A percentile compares a stretch with the other conserved stretches of the same genome.
phyloP scores from a whole-genome alignment of 2,329 filamentous ascomycete genomes.

The Dichotomopilus funicola region DNA sequence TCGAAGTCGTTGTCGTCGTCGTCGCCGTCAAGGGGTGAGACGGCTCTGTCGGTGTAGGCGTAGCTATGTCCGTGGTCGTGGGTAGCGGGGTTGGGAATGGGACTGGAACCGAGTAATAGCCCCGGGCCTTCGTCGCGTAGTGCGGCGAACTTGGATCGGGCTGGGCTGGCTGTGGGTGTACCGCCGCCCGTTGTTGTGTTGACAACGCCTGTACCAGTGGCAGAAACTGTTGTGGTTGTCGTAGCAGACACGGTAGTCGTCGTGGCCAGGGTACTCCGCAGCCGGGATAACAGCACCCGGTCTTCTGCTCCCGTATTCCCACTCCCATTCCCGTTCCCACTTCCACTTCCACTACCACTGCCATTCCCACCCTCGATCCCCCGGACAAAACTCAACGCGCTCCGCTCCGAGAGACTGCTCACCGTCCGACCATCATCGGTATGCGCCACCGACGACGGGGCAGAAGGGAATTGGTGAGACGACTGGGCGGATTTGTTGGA shows the following conservation, averaged over 20 bases:
- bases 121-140: slow-evolving; percentile 48
- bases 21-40: slow-evolving; percentile 7
- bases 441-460: not conserved
- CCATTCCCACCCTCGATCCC: not conserved
- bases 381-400: slow-evolving; percentile 32
- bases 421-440: slow-evolving; percentile 37
- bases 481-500: slow-evolving; percentile 9
- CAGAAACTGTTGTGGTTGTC: not conserved
- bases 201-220: not conserved
- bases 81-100: too few relatives aligned
- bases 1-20: slow-evolving; percentile 30
- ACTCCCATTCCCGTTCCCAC: not conserved
- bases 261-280: slow-evolving; percentile 3
- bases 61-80: too few relatives aligned
- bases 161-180: slow-evolving; percentile 35
- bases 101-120: slow-evolving; percentile 34
- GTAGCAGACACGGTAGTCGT: not conserved
- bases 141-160: slow-evolving; percentile 44
- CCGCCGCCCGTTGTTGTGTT: not conserved
- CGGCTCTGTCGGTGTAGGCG: too few relatives aligned
- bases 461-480: not conserved
- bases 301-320: not conserved
- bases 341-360: not conserved
- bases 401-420: slow-evolving; percentile 51
- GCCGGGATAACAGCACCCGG: slow-evolving; percentile 2